A percentile compares a stretch with the other conserved stretches of the same genome.
Conservation (phyloP, 176 grass and related monocot genomes). For the Raddia guianensis region DNA sequence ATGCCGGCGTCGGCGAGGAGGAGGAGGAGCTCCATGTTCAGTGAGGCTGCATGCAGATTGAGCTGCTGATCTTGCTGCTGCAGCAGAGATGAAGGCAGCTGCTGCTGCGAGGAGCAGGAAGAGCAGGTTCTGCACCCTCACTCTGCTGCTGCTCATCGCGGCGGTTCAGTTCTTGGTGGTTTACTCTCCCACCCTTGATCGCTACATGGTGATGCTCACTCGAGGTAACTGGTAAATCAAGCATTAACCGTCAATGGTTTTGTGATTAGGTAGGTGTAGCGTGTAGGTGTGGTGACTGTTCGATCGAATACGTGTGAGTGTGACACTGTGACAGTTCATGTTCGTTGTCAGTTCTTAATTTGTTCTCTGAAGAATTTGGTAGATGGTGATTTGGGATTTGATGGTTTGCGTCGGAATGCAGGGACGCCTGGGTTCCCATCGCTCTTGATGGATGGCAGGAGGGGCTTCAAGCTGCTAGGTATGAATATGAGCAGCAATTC, state of each 20-base stretch:
- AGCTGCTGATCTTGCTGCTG: slow-evolving; percentile 1
- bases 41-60: slow-evolving; percentile 19
- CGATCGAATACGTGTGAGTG: neutral
- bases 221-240: slow-evolving; percentile 1
- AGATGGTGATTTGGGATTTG: slow-evolving; percentile 22
- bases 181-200: slow-evolving; percentile 38
- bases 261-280: neutral
- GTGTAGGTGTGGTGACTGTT: neutral
- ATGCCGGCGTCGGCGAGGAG: neutral
- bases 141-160: slow-evolving; percentile 48
- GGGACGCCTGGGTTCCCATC: slow-evolving; percentile 53
- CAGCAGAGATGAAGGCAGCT: slow-evolving; percentile 34
- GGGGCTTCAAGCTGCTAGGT: slow-evolving; percentile 47
- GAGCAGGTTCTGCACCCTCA: slow-evolving; percentile 40
- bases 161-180: slow-evolving; percentile 54
- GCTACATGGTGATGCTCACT: slow-evolving; percentile 46
- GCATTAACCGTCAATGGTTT: neutral
- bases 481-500: neutral
- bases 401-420: neutral
- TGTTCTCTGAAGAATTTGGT: neutral
- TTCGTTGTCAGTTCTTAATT: neutral
- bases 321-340: neutral
- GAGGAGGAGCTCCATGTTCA: neutral
- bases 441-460: slow-evolving; percentile 44
- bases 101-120: slow-evolving; percentile 38